Evolutionary conservation across 768 basidiomycete genomes (phyloP).

Genomic region (Boletus eberwhitei): DNA sequence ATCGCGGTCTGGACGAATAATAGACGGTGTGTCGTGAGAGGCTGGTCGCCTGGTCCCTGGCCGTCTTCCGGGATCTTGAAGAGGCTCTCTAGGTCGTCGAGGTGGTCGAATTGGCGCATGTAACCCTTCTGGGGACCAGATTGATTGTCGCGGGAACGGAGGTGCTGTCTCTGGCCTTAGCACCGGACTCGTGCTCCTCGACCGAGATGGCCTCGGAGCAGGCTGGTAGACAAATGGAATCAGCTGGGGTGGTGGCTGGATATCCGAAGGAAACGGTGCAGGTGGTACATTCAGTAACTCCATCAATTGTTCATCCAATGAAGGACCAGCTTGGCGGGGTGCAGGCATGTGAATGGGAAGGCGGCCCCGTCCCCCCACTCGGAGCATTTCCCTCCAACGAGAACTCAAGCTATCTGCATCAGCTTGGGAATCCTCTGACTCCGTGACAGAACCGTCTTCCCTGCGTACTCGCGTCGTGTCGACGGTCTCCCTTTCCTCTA

Average conservation of each 20-base stretch:
- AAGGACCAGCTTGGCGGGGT: conserved; percentile 42
- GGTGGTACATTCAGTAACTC: conserved; percentile 53
- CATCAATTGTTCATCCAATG: conserved; percentile 58
- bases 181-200: conserved; percentile 41
- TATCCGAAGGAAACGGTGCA: conserved; percentile 36
- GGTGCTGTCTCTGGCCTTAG: conserved; percentile 26
- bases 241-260: conserved; percentile 50
- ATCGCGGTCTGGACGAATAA: conserved; percentile 6
- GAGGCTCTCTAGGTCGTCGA: conserved; percentile 4
- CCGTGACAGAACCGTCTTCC: conserved; percentile 28
- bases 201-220: conserved; percentile 35
- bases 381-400: conserved; percentile 27
- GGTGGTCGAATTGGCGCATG: conserved; percentile 12
- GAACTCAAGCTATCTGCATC: conserved; percentile 26
- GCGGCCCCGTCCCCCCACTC: conserved; percentile 24
- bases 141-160: conserved; percentile 22
- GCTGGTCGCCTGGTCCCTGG: neutral
- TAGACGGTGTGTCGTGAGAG: neutral
- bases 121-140: conserved; percentile 20
- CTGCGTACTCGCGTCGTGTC: conserved; percentile 10
- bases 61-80: neutral
- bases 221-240: conserved; percentile 56
- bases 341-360: conserved; percentile 44
- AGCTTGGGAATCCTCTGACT: conserved; percentile 26
- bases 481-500: conserved; percentile 16